phyloP scores from a whole-genome alignment of 192 early-diverging fungal genomes.

The Coemansia sp. region DNA sequence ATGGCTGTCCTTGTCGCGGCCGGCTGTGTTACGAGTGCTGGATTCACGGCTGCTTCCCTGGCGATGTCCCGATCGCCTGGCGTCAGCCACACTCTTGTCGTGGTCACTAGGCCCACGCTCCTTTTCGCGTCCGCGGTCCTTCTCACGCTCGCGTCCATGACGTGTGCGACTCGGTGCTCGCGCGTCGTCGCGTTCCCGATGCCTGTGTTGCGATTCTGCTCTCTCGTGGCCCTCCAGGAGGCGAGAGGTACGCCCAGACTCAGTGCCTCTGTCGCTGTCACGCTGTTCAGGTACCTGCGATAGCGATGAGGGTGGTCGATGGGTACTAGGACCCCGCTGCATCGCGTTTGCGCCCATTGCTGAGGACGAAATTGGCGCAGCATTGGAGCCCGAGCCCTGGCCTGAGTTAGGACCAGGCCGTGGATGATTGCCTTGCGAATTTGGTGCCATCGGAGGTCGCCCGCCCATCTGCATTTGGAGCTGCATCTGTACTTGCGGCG shows the following conservation, averaged over 20 bases:
- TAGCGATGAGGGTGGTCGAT: not conserved
- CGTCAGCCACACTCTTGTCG: slow-evolving; percentile 16
- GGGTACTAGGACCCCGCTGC: slow-evolving; percentile 10
- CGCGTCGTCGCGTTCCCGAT: slow-evolving; percentile 26
- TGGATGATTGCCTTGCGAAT: slow-evolving; percentile 24
- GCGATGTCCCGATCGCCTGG: slow-evolving; percentile 35
- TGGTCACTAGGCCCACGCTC: slow-evolving; percentile 9
- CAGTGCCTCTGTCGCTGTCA: slow-evolving; percentile 35
- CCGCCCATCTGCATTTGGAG: slow-evolving; percentile 49
- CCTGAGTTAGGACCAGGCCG: slow-evolving; percentile 18
- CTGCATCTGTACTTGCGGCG: slow-evolving; percentile 49
- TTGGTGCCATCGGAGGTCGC: slow-evolving; percentile 32
- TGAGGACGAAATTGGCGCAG: not conserved
- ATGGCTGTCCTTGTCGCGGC: too few species aligned
- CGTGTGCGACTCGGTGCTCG: slow-evolving; percentile 25
- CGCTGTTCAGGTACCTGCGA: slow-evolving; percentile 20
- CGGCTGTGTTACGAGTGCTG: slow-evolving; percentile 12
- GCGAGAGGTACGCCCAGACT: slow-evolving; percentile 37
- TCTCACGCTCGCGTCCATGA: slow-evolving; percentile 26
- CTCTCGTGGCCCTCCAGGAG: slow-evolving; percentile 24
- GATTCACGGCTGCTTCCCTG: slow-evolving; percentile 33
- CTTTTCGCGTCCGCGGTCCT: slow-evolving; percentile 9
- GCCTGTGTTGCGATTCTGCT: slow-evolving; percentile 30
- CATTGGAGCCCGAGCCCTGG: not conserved
- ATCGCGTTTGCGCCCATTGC: slow-evolving; percentile 5